Conservation (phyloP, 2,329 filamentous ascomycete species). For the Plectosphaerella plurivora region DNA sequence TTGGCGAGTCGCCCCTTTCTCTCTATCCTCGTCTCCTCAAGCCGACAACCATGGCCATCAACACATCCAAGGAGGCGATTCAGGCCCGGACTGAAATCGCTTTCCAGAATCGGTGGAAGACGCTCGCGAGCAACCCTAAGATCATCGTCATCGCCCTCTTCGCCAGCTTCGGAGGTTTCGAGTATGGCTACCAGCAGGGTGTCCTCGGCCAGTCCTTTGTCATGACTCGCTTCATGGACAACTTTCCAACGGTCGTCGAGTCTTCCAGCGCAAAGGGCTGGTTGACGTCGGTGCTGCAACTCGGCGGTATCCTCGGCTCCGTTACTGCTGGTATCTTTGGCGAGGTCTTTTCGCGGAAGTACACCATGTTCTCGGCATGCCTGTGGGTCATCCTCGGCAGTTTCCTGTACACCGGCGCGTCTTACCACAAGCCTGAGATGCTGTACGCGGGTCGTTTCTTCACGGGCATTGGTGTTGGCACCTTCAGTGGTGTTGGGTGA, state of each 20-base stretch:
- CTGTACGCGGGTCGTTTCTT: slow-evolving; percentile 45
- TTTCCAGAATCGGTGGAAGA: slow-evolving; percentile 17
- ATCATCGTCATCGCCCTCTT: slow-evolving; percentile 33
- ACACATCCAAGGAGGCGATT: neutral
- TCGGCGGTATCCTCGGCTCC: slow-evolving; percentile 44
- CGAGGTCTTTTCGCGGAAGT: slow-evolving; percentile 44
- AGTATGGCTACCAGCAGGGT: slow-evolving; percentile 51
- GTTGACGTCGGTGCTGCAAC: slow-evolving; percentile 44
- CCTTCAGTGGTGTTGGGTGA: slow-evolving; percentile 36
- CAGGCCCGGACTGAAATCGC: slow-evolving; percentile 2
- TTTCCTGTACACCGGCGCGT: slow-evolving; percentile 40
- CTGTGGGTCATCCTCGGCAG: slow-evolving; percentile 39
- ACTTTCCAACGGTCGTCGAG: slow-evolving; percentile 42
- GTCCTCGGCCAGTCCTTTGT: slow-evolving; percentile 49
- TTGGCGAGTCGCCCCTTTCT: neutral
- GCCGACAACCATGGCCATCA: neutral
- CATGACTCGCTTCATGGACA: slow-evolving; percentile 44
- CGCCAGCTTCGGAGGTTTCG: slow-evolving; percentile 44
- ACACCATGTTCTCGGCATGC: slow-evolving; percentile 46
- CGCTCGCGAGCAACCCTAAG: slow-evolving; percentile 28
- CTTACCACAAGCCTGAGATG: slow-evolving; percentile 28
- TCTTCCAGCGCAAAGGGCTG: slow-evolving; percentile 44
- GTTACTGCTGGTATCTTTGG: slow-evolving; percentile 41
- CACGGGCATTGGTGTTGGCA: slow-evolving; percentile 43
- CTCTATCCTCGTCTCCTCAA: neutral